These are phyloP conservation scores for Diaporthe ilicicola DNA, from an alignment of 2,329 filamentous ascomycete species.

Conservation along the genomic window DNA sequence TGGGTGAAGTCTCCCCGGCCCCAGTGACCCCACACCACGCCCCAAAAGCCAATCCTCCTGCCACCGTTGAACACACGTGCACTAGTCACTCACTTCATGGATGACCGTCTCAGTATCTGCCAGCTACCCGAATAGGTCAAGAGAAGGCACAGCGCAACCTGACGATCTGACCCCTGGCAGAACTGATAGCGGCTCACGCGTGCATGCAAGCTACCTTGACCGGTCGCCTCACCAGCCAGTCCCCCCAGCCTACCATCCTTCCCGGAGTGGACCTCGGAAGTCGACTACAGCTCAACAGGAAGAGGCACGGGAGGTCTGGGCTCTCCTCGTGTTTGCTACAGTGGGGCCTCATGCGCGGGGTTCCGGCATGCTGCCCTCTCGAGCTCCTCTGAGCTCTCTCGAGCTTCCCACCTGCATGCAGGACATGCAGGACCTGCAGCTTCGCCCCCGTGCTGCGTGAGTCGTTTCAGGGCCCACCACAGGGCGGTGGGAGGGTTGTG, in stretches of 20 bases:
- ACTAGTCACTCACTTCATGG: too few species aligned
- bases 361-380: neutral
- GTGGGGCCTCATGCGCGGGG: constrained; percentile 20
- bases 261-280: neutral
- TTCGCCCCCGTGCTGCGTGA: neutral
- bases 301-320: constrained; percentile 5
- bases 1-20: too few species aligned
- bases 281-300: constrained; percentile 1
- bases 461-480: constrained; percentile 15
- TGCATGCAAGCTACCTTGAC: constrained; percentile 1
- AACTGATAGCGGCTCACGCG: neutral
- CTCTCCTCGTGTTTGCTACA: neutral
- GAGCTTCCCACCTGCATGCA: constrained; percentile 3
- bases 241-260: neutral
- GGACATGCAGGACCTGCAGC: neutral
- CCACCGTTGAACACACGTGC: too few species aligned
- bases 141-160: neutral
- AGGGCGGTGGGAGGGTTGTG: neutral
- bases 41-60: too few species aligned
- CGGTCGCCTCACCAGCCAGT: neutral
- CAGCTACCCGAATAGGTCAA: too few species aligned
- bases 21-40: too few species aligned
- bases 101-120: too few species aligned
- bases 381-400: too few species aligned
- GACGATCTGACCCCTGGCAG: neutral